A percentile compares a stretch with the other conserved stretches of the same genome.
Evolutionary conservation across 805 yeast genomes (phyloP).

Genomic region (Diddensiella caesifluorescens): DNA sequence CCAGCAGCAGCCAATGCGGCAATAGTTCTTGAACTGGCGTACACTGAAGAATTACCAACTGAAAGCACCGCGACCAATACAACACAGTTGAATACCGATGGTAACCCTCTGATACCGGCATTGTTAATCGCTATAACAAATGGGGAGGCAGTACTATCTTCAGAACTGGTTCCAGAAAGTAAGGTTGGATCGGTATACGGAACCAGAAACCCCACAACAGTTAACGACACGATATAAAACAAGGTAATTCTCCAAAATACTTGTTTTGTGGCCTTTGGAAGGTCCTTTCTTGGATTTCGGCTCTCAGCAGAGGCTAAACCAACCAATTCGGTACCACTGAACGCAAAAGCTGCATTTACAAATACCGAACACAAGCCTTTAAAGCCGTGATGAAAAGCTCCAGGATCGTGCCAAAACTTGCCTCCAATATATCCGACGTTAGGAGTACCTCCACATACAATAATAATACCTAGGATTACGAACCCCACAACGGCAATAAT

Average conservation of each 20-base stretch:
- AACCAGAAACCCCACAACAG: constrained; percentile 57
- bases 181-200: constrained; percentile 51
- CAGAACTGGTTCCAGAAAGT: constrained; percentile 40
- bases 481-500: constrained; percentile 58
- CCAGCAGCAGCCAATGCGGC: constrained; percentile 58
- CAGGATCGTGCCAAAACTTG: constrained; percentile 57
- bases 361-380: constrained; percentile 64
- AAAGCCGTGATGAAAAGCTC: constrained; percentile 65
- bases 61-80: constrained; percentile 59
- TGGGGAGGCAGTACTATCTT: constrained; percentile 61
- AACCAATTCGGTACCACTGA: constrained; percentile 64
- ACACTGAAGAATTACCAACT: constrained; percentile 63
- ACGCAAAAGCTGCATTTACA: constrained; percentile 67
- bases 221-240: constrained; percentile 56
- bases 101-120: constrained; percentile 58
- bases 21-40: constrained; percentile 61
- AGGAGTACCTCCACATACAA: constrained; percentile 52
- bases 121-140: constrained; percentile 62
- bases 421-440: constrained; percentile 49
- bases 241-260: constrained; percentile 71
- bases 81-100: constrained; percentile 64
- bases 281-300: constrained; percentile 54
- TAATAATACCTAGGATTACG: constrained; percentile 52
- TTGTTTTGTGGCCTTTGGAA: constrained; percentile 69
- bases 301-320: constrained; percentile 72